These are phyloP conservation scores for Calocybe cyanea DNA, from an alignment of 768 basidiomycete species.

Conservation along the genomic window DNA sequence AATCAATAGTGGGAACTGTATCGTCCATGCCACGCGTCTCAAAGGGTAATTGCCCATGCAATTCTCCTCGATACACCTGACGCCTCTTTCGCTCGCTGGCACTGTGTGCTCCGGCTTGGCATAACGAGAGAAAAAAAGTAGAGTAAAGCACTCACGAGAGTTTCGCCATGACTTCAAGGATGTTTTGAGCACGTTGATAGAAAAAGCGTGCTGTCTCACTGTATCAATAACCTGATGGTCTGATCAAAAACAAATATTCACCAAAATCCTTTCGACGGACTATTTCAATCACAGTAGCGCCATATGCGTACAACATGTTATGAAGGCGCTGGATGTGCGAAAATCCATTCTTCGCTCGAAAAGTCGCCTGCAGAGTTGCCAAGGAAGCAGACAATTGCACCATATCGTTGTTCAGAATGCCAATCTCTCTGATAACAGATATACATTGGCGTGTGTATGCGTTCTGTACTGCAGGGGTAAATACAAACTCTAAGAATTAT, in stretches of 20 bases:
- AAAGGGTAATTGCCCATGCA: slow-evolving; percentile 85
- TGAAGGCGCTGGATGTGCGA: slow-evolving; percentile 89
- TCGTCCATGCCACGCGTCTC: slow-evolving; percentile 80
- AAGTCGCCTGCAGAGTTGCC: slow-evolving; percentile 61
- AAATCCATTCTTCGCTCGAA: slow-evolving; percentile 78
- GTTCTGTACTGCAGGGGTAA: slow-evolving; percentile 48
- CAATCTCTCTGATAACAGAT: slow-evolving; percentile 67
- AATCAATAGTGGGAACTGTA: slow-evolving; percentile 73
- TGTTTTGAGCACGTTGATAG: slow-evolving; percentile 71
- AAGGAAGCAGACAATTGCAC: slow-evolving; percentile 68
- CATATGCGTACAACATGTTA: slow-evolving; percentile 88
- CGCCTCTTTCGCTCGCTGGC: slow-evolving; percentile 79
- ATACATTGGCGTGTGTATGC: slow-evolving; percentile 67
- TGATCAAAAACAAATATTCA: slow-evolving; percentile 27
- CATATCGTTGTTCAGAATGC: slow-evolving; percentile 76
- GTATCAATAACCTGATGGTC: background rate
- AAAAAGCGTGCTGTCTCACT: slow-evolving; percentile 64
- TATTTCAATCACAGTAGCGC: slow-evolving; percentile 86
- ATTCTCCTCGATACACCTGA: slow-evolving; percentile 79
- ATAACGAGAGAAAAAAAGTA: background rate
- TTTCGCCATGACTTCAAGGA: slow-evolving; percentile 85
- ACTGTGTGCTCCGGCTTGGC: slow-evolving; percentile 29
- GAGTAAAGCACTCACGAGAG: slow-evolving; percentile 59
- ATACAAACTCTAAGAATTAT: slow-evolving; percentile 8
- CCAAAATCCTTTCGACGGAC: slow-evolving; percentile 89